These are phyloP conservation scores for Phycomyces nitens DNA, from an alignment of 192 early-diverging fungal species.

Conservation along the genomic window DNA sequence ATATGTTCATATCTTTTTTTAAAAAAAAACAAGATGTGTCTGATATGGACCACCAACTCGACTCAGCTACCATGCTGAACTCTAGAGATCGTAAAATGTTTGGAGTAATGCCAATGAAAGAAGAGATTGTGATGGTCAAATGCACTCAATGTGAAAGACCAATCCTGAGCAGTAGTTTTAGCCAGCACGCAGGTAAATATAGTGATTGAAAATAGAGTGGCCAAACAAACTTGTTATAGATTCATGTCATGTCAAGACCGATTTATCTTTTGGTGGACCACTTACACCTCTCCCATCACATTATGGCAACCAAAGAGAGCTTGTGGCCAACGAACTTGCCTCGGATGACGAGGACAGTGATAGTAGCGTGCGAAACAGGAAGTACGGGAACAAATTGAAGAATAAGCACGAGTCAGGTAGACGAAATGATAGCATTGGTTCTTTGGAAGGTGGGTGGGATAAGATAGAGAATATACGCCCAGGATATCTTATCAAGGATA, in stretches of 20 bases:
- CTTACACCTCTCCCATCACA: not conserved
- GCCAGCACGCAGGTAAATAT: slow-evolving; percentile 56
- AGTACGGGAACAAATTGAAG: not conserved
- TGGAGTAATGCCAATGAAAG: slow-evolving; percentile 55
- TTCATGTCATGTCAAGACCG: not conserved
- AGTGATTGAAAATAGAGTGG: too few species aligned
- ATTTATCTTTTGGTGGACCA: not conserved
- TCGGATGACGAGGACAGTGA: not conserved
- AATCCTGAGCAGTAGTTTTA: slow-evolving; percentile 58
- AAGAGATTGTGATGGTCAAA: slow-evolving; percentile 59
- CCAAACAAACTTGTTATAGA: not conserved
- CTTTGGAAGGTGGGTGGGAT: not conserved
- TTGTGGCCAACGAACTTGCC: not conserved
- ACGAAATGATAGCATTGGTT: slow-evolving; percentile 1
- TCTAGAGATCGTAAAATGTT: slow-evolving; percentile 48
- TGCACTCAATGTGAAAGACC: slow-evolving; percentile 66
- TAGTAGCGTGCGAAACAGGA: not conserved
- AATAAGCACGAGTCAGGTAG: not conserved
- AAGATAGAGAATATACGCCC: too few species aligned
- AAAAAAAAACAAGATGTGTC: not conserved
- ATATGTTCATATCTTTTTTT: not conserved
- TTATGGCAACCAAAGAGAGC: not conserved
- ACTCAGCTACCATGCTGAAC: slow-evolving; percentile 15
- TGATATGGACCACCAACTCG: slow-evolving; percentile 19
- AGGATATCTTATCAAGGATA: not conserved